These are phyloP conservation scores for Podospora tetraspora DNA, from an alignment of 495 filamentous ascomycete genomes.

Conservation along the genomic window DNA sequence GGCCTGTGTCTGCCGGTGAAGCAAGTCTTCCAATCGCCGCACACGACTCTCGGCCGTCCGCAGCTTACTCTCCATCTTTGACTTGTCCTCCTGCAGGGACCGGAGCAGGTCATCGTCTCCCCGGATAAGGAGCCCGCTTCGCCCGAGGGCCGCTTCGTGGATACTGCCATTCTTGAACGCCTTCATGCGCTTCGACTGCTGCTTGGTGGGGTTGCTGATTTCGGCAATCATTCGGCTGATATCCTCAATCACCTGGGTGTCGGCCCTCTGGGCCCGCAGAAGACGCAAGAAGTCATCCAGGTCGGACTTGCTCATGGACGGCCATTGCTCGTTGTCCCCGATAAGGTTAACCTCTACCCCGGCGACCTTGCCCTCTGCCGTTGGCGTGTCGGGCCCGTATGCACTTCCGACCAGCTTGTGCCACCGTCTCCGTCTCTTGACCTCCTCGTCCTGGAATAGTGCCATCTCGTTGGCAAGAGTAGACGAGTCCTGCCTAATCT, in stretches of 20 bases:
- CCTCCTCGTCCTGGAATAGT: constrained; percentile 82
- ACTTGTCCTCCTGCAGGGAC: constrained; percentile 70
- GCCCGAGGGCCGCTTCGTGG: constrained; percentile 73
- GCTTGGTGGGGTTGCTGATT: constrained; percentile 66
- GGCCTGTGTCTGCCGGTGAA: constrained; percentile 77
- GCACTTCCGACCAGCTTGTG: constrained; percentile 66
- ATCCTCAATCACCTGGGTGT: constrained; percentile 44
- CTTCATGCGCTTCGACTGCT: constrained; percentile 71
- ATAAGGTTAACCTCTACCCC: constrained; percentile 81
- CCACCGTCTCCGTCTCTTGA: constrained; percentile 85
- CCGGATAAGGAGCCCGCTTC: constrained; percentile 71
- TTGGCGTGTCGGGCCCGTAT: constrained; percentile 35
- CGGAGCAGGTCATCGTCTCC: constrained; percentile 72
- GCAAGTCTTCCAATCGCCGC: constrained; percentile 83
- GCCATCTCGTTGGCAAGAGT: constrained; percentile 88
- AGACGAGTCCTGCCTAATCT: constrained; percentile 76
- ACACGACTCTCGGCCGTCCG: constrained; percentile 88
- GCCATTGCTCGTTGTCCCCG: constrained; percentile 76
- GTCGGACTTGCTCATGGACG: constrained; percentile 56
- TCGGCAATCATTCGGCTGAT: constrained; percentile 55
- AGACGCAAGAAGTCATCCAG: constrained; percentile 60
- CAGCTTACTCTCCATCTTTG: constrained; percentile 70
- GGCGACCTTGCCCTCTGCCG: constrained; percentile 49
- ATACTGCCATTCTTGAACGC: constrained; percentile 96
- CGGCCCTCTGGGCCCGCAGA: constrained; percentile 49